Base-by-base conservation (phyloP, 2,329 filamentous ascomycete genomes). In the Aspergillus texensis region DNA sequence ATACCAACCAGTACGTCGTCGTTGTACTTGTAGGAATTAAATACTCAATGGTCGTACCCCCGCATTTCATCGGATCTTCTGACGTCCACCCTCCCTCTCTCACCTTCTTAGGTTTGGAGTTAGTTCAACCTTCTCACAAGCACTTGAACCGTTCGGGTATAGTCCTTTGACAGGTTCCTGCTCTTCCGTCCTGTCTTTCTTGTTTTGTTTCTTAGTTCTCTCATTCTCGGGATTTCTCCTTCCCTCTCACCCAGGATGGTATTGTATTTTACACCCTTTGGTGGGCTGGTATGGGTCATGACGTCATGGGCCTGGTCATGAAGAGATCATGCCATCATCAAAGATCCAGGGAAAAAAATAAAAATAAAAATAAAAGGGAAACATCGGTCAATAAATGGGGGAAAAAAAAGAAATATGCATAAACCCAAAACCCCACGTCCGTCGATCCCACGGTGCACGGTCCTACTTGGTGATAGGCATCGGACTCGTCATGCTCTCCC, bases 21-120 rank as follows among this genome's bases (percentile, higher is more conserved):
- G 32, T 34, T 34, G 32, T 34, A 34, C 26, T 28, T 28, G 30
- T 32, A 11, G 11, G 32, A 34, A 34, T 34, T 34, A 34, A 34
- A 11, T 10, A 32, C 30, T 32, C 30, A 10, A 11, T 16, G 5
- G 34, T 36, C 34, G 34, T 36, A 8, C 34, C 50, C 50, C 50
- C 50, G 50, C 50, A 53, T 53, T 53, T 65, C 64, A 60, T 56
- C 62, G 61, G 62, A 66, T 65, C 62, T 63, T 45, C 62, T 67
- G 62, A 68, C 66, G 63, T 45, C 46, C n/a, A 39, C 19, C n/a
- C 34, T 14, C 21, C 32, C 45, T 24, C 21, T 24, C 24, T 19
- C 30, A 32, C 30, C 26, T 6, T 34, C 11, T 11, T 34, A 34
- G 12, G 21, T 30, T 50, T 50, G 14, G 11, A 14, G 46, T 19